Evolutionary conservation across 345 rosid genomes (phyloP).

Genomic region (Cardamine occulta): DNA sequence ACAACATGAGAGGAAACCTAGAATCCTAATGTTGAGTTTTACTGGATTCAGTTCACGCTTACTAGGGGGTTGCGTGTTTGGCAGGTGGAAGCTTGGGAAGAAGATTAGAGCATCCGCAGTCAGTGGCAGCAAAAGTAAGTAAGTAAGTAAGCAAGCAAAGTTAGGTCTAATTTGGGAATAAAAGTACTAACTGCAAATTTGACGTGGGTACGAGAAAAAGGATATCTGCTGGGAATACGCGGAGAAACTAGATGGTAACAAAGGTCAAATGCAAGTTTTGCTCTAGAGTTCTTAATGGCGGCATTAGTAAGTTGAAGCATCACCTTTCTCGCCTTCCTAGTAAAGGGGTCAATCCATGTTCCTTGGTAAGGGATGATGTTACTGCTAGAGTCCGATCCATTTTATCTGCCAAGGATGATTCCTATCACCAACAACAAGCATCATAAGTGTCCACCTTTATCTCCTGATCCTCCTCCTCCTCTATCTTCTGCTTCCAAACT

Average conservation of each 20-base stretch:
- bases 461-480: constrained; percentile 37
- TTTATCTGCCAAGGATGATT: constrained; percentile 64
- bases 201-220: constrained; percentile 88
- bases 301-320: constrained; percentile 89
- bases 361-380: constrained; percentile 84
- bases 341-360: constrained; percentile 91
- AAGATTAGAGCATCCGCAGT: not conserved
- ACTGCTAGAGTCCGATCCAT: constrained; percentile 71
- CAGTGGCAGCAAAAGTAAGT: no score
- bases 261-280: constrained; percentile 86
- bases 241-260: constrained; percentile 86
- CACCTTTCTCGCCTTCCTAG: constrained; percentile 87
- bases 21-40: not conserved
- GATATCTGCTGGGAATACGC: constrained; percentile 95
- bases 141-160: not conserved
- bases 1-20: not conserved
- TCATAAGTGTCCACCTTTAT: constrained; percentile 33
- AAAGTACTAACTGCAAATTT: not conserved
- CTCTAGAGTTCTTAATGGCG: constrained; percentile 72
- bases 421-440: constrained; percentile 45
- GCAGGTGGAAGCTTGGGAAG: not conserved
- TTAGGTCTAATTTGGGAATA: not conserved
- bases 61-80: not conserved
- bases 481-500: constrained; percentile 55
- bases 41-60: not conserved